Evolutionary conservation across 2,329 filamentous ascomycete species (phyloP), one percentile per base, ranked within the genome.

Genomic region (Xylariaceae sp.): DNA sequence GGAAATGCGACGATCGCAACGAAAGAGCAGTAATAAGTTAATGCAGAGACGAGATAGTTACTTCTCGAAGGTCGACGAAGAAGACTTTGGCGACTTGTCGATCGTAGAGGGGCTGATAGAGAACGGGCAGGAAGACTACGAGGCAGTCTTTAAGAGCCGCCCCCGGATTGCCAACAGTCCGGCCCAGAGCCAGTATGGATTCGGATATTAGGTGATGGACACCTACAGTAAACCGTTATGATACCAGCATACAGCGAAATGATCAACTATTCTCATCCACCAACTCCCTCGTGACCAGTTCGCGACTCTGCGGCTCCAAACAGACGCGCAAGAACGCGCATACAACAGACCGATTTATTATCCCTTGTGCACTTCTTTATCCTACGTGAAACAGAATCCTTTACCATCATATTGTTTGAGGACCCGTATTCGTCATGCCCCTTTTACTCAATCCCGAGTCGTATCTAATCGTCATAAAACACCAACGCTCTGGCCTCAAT

Each of bases 71-170:
- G 72, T 82, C 4, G 76, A 79, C 4, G 81, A 84, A 65, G 80
- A 78, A 54, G 65, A 59, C 35, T 53, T 63, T 10, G 54, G 63
- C 64, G 57, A 74, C 67, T 15, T 73, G 69, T 69, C 67, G 1
- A 61, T 69, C n/a, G 58, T 61, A 6, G 73, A 93, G 68, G 82
- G 87, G 64, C 75, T 96, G 47, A 86, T 96, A 58, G 74, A 75
- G 48, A 73, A 66, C 34, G 80, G 80, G 13, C 81, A 87, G 57
- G 86, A 90, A 65, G 69, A 71, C 54, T 69, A 70, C 52, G 90
- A 95, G 60, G 88, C 87, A 30, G 87, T 96, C 1, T 97, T 97
- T 72, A 90, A 87, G 74, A 92, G 89, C 64, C 76, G 92, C 64
- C 92, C 92, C 0, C 88, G 86, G 73, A 85, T 97, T 65, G 87